phyloP scores from a whole-genome alignment of 164 flowering plant genomes.

The Akebia trifoliata region DNA sequence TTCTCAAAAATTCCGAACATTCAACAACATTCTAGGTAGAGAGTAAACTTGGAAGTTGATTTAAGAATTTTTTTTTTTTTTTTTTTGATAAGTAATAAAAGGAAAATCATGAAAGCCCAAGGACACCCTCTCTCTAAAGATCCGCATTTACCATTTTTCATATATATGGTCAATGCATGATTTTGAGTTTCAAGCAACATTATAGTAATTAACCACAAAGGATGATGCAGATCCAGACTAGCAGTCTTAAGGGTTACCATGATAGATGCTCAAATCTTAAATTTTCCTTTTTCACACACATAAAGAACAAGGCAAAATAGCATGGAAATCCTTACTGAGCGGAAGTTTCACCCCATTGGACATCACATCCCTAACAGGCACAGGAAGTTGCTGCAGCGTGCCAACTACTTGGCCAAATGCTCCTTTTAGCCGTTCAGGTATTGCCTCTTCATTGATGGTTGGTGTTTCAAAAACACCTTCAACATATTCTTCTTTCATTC shows the following conservation, averaged over 20 bases:
- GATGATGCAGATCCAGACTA: not conserved
- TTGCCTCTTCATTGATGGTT: slow-evolving; percentile 49
- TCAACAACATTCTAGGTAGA: too few relatives aligned
- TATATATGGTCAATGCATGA: too few relatives aligned
- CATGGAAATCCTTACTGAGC: slow-evolving; percentile 46
- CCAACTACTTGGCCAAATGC: slow-evolving; percentile 61
- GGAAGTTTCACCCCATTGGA: slow-evolving; percentile 65
- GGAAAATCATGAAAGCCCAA: too few relatives aligned
- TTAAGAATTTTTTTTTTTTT: too few relatives aligned
- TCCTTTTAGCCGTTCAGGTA: slow-evolving; percentile 77
- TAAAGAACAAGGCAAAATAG: not conserved
- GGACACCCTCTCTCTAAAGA: too few relatives aligned
- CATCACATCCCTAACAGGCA: slow-evolving; percentile 53
- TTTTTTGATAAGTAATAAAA: too few relatives aligned
- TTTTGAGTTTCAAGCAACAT: too few relatives aligned
- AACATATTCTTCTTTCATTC: slow-evolving; percentile 86
- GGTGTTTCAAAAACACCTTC: slow-evolving; percentile 72
- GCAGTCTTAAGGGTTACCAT: not conserved
- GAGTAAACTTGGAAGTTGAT: too few relatives aligned
- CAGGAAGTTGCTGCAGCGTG: slow-evolving; percentile 76
- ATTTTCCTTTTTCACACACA: too few relatives aligned
- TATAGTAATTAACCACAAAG: not conserved
- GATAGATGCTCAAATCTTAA: not conserved
- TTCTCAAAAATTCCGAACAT: too few relatives aligned
- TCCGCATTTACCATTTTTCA: too few relatives aligned